Conservation (phyloP, 768 basidiomycete species). For the Cystofilobasidium capitatum region DNA sequence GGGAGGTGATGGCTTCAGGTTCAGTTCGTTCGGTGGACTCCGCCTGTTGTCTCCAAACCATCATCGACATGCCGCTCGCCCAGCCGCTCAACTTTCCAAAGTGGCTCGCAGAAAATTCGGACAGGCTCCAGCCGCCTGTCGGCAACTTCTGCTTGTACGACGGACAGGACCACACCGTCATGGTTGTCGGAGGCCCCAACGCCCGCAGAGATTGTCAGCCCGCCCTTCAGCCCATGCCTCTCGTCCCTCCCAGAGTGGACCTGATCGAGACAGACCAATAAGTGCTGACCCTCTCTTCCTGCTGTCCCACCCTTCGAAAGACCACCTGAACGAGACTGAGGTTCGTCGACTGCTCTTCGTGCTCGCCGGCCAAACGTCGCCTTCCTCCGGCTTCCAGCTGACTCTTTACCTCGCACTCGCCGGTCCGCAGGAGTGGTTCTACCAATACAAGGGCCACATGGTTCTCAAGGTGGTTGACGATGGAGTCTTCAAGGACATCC, state of each 20-base stretch:
- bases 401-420: neutral
- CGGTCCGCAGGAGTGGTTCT: conserved; percentile 78
- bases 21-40: too few species aligned
- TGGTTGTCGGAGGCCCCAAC: conserved; percentile 94
- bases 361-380: neutral
- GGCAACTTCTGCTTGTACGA: conserved; percentile 43
- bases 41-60: too few species aligned
- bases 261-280: too few species aligned
- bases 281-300: neutral
- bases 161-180: conserved; percentile 80
- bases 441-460: conserved; percentile 92
- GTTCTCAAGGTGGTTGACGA: conserved; percentile 75
- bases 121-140: conserved; percentile 79
- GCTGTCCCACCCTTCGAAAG: conserved; percentile 47
- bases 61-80: conserved; percentile 55
- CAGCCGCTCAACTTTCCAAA: conserved; percentile 79
- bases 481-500: conserved; percentile 68
- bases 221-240: neutral
- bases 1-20: too few species aligned
- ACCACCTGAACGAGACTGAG: conserved; percentile 92
- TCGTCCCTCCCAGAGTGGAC: neutral
- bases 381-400: neutral
- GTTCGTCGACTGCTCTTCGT: conserved; percentile 38
- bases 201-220: conserved; percentile 50
- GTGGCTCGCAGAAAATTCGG: conserved; percentile 74